Evolutionary conservation across 2,329 filamentous ascomycete genomes (phyloP), one percentile per base, ranked within the genome.

Genomic region (Coleophoma crateriformis): DNA sequence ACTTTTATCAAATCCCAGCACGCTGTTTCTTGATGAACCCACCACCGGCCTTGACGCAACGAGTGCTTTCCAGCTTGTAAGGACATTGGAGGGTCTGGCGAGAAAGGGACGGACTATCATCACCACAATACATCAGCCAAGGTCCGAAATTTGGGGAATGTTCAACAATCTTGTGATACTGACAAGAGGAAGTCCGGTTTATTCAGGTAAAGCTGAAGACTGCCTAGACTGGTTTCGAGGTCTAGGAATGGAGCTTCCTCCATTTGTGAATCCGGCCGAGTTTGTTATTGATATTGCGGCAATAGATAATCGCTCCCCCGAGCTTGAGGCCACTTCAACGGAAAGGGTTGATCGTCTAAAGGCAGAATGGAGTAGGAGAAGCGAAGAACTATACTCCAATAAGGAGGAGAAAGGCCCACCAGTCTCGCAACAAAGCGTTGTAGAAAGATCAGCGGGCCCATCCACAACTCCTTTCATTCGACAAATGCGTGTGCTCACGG

Each of bases 31-130:
- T 19, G 88, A 92, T 59, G 88, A 91, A 59, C 87, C 87, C 0
- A 91, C 88, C 0, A 90, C 87, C 1, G 86, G 85, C 1, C 72
- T 91, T 7, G 87, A 91, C 67, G 85, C 87, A 0, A 88, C 85
- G 2, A 89, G 84, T 60, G 87, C 87, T 0, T 88, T 82, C 57
- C 86, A 90, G 56, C 76, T 91, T 0, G 74, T 90, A 0, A 74
- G 81, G 33, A 90, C 85, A 0, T 67, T 90, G 8, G 88, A 89
- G 60, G 72, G 69, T 7, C 71, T 91, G 2, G 84, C 86, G 0
- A 72, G 72, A 34, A 85, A 85, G 61, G 86, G 85, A 0, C 72
- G 86, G 20, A 90, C 85, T 0, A 74, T 90, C 48, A 78, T 90
- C 13, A 84, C 83, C 0, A 89, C 85, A 0, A 87, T 91, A 34